Evolutionary conservation across 352 stramenopile genomes (phyloP).

Genomic region (Globisporangium echinulatum): DNA sequence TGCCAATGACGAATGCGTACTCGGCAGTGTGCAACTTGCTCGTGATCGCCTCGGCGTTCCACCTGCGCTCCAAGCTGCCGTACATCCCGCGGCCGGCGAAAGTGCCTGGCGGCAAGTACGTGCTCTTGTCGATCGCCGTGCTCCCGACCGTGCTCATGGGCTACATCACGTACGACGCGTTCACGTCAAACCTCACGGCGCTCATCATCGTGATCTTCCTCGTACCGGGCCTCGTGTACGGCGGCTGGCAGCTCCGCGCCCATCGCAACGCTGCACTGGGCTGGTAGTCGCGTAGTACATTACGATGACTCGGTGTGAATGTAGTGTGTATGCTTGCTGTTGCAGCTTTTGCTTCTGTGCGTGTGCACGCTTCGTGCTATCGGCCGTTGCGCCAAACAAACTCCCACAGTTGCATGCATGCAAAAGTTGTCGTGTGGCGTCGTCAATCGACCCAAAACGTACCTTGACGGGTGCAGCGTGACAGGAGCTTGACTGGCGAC

Average conservation of each 20-base stretch:
- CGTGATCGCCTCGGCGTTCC: conserved; percentile 87
- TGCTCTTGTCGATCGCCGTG: conserved; percentile 28
- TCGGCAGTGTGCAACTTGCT: conserved; percentile 81
- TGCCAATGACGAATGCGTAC: conserved; percentile 89
- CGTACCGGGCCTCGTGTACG: conserved; percentile 25
- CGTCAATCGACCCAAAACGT: too few species aligned
- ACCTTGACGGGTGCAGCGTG: too few species aligned
- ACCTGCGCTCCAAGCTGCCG: conserved; percentile 66
- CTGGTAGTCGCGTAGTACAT: conserved; percentile 5
- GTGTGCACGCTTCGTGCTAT: too few species aligned
- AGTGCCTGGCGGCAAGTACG: conserved; percentile 32
- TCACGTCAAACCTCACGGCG: conserved; percentile 20
- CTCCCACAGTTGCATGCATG: too few species aligned
- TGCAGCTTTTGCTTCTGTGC: too few species aligned
- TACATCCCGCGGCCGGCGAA: conserved; percentile 65
- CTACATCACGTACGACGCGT: conserved; percentile 46
- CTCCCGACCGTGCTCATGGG: conserved; percentile 33
- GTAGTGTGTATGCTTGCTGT: too few species aligned
- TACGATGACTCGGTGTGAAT: too few species aligned
- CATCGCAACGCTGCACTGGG: conserved; percentile 9
- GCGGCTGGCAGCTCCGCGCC: conserved; percentile 8
- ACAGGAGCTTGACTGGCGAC: too few species aligned
- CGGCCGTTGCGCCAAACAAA: too few species aligned
- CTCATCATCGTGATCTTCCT: conserved; percentile 29
- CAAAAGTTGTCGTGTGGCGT: too few species aligned